Conservation (phyloP, 1,284 basidiomycete species). For the Gymnopus androsaceus region DNA sequence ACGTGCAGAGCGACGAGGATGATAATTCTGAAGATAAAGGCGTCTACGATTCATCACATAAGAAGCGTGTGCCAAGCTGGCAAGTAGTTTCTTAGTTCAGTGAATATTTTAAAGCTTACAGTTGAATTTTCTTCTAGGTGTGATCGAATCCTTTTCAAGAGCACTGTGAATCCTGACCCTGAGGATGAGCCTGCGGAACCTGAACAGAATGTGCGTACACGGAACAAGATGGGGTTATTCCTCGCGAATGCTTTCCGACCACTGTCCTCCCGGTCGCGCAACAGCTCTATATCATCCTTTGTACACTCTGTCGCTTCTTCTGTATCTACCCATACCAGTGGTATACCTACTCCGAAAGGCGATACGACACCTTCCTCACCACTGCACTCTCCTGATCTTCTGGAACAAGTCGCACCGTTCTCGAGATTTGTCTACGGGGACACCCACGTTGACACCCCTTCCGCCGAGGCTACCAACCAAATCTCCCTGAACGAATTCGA, state of each 20-base stretch:
- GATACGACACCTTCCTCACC: constrained; percentile 19
- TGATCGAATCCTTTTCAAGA: constrained; percentile 79
- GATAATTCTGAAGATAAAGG: constrained; percentile 52
- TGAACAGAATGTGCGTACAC: constrained; percentile 33
- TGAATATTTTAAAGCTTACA: background rate
- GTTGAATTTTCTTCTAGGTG: constrained; percentile 53
- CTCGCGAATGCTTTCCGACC: constrained; percentile 58
- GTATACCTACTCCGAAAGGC: constrained; percentile 7
- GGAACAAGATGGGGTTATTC: constrained; percentile 53
- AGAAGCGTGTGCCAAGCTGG: constrained; percentile 83
- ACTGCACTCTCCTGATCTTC: constrained; percentile 22
- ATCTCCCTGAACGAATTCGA: constrained; percentile 10
- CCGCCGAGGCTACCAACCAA: constrained; percentile 18
- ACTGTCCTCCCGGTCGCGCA: constrained; percentile 41
- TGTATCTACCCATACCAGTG: constrained; percentile 16
- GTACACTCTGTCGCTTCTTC: constrained; percentile 20
- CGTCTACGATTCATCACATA: constrained; percentile 77
- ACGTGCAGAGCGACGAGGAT: constrained; percentile 28
- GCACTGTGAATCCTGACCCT: constrained; percentile 55
- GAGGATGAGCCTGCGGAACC: constrained; percentile 39
- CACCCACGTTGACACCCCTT: constrained; percentile 6
- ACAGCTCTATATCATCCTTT: constrained; percentile 35
- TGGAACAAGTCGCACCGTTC: constrained; percentile 24
- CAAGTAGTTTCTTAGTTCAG: constrained; percentile 31
- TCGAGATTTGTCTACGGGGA: constrained; percentile 28